Conservation (phyloP, 768 basidiomycete genomes). For the Amanita exitialis region DNA sequence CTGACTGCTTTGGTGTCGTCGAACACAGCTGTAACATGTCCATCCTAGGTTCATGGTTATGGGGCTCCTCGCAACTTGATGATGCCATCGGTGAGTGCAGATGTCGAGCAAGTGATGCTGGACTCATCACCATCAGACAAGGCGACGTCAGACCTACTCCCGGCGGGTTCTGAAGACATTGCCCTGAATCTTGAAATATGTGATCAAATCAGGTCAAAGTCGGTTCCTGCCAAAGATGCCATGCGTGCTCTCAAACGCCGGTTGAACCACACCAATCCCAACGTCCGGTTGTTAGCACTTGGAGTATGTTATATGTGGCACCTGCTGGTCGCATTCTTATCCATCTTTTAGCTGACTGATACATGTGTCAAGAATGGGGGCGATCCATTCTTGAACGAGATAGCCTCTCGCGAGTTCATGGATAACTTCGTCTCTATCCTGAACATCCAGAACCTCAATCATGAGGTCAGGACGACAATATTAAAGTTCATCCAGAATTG, state of each 20-base stretch:
- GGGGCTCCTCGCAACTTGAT: slow-evolving; percentile 78
- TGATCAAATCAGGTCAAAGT: slow-evolving; percentile 92
- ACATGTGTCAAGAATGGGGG: slow-evolving; percentile 96
- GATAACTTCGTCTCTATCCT: slow-evolving; percentile 88
- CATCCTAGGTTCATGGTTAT: slow-evolving; percentile 57
- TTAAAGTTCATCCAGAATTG: slow-evolving; percentile 85
- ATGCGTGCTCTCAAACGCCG: slow-evolving; percentile 84
- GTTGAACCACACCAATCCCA: slow-evolving; percentile 90
- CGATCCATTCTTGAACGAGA: slow-evolving; percentile 76
- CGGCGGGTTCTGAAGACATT: slow-evolving; percentile 80
- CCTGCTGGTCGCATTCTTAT: slow-evolving; percentile 1
- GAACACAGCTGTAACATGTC: slow-evolving; percentile 32
- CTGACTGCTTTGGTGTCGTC: not conserved
- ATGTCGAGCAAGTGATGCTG: not conserved
- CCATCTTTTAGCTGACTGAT: slow-evolving; percentile 60
- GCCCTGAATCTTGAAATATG: slow-evolving; percentile 92
- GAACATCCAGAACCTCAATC: slow-evolving; percentile 65
- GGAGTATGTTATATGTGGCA: slow-evolving; percentile 41
- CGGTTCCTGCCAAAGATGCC: slow-evolving; percentile 74
- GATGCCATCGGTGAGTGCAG: slow-evolving; percentile 64
- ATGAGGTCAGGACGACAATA: slow-evolving; percentile 75
- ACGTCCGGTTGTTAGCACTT: slow-evolving; percentile 85
- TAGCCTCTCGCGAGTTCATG: slow-evolving; percentile 86
- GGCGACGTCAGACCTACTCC: slow-evolving; percentile 86
- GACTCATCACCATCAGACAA: slow-evolving; percentile 47